Evolutionary conservation across 768 basidiomycete species (phyloP).

Genomic region (Arthromyces matolae): DNA sequence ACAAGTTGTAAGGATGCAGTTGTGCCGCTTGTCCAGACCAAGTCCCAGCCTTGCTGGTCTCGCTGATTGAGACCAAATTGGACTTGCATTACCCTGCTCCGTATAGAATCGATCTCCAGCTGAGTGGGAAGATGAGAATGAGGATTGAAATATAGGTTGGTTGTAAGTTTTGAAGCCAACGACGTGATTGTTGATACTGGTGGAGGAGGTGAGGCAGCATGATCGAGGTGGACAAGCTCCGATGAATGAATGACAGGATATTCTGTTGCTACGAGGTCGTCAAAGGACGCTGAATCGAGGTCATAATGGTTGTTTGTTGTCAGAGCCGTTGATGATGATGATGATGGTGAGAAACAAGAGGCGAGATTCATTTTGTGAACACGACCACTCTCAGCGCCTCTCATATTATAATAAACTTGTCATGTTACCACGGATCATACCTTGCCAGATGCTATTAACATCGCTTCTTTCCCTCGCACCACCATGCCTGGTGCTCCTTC

Average conservation of each 20-base stretch:
- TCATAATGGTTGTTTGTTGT: conserved; percentile 4
- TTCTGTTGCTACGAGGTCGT: conserved; percentile 8
- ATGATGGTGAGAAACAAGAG: conserved; percentile 6
- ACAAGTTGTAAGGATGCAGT: conserved; percentile 12
- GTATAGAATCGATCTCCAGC: conserved; percentile 8
- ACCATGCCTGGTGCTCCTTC: background rate
- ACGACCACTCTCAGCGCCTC: background rate
- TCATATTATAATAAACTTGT: background rate
- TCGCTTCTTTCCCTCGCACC: background rate
- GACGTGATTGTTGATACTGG: conserved; percentile 11
- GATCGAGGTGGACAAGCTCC: conserved; percentile 15
- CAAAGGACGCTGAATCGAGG: conserved; percentile 7
- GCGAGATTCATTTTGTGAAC: conserved; percentile 2
- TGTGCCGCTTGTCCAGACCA: conserved; percentile 16
- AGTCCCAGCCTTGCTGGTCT: conserved; percentile 14
- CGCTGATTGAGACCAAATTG: conserved; percentile 9
- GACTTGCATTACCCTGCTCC: conserved; percentile 11
- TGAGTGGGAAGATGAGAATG: conserved; percentile 12
- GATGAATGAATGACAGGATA: conserved; percentile 11
- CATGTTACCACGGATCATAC: conserved; percentile 2
- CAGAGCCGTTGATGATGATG: background rate
- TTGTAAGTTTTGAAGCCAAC: conserved; percentile 3
- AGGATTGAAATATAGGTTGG: conserved; percentile 12
- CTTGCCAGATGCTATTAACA: background rate
- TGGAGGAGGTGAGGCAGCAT: conserved; percentile 16